These are phyloP conservation scores for Boletus subparvulus DNA, from an alignment of 768 basidiomycete species.

Conservation along the genomic window DNA sequence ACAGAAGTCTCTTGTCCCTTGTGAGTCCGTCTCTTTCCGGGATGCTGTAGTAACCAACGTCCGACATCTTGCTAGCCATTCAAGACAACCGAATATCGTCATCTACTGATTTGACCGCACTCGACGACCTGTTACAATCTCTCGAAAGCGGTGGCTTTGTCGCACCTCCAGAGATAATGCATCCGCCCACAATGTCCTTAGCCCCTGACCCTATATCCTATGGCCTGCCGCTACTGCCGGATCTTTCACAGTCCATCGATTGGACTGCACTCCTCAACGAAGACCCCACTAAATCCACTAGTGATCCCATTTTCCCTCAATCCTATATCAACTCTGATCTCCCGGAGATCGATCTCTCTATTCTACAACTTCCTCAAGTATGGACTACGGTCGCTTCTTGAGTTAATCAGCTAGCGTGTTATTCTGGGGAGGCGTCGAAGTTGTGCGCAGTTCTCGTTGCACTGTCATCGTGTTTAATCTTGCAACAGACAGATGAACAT, in stretches of 20 bases:
- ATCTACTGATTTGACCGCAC: background rate
- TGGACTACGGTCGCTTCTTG: background rate
- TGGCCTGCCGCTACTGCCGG: background rate
- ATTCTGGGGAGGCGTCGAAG: too few species aligned
- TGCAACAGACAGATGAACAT: too few species aligned
- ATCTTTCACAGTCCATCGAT: slow-evolving; percentile 6
- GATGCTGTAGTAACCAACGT: too few species aligned
- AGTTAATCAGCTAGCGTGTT: too few species aligned
- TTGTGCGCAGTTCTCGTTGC: too few species aligned
- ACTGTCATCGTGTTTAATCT: too few species aligned
- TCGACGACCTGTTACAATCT: slow-evolving; percentile 11
- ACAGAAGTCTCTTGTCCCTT: background rate
- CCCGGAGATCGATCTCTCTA: slow-evolving; percentile 6
- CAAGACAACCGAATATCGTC: too few species aligned
- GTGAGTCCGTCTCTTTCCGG: background rate
- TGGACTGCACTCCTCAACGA: slow-evolving; percentile 11
- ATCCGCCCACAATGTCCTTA: background rate
- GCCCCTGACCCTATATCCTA: background rate
- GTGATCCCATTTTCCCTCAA: background rate
- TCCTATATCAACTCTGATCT: background rate
- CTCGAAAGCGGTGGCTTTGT: background rate
- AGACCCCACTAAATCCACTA: background rate
- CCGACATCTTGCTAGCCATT: too few species aligned
- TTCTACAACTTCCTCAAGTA: slow-evolving; percentile 5
- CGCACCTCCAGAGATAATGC: background rate